These are phyloP conservation scores for Russula olivacea DNA, from an alignment of 768 basidiomycete species.

Conservation along the genomic window DNA sequence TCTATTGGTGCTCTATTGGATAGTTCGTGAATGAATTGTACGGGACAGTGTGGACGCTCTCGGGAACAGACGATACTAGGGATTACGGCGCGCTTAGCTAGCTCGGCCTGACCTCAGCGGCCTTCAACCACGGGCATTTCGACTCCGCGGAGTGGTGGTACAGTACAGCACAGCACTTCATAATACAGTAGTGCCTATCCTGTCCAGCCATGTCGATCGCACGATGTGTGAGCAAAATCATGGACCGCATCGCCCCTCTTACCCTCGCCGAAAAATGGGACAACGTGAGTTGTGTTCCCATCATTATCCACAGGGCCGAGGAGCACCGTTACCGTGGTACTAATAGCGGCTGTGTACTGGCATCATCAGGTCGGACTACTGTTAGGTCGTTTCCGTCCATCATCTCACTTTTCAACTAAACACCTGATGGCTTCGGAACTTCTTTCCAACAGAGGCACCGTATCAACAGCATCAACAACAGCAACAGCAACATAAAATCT, in stretches of 20 bases:
- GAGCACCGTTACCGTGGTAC: not conserved
- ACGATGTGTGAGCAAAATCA: constrained; percentile 54
- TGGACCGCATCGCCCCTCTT: constrained; percentile 84
- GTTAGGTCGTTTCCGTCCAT: constrained; percentile 27
- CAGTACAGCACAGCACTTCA: not conserved
- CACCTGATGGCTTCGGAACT: not conserved
- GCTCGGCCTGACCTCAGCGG: too few species aligned
- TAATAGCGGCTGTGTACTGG: not conserved
- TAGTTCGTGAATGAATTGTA: too few species aligned
- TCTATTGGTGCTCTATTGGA: too few species aligned
- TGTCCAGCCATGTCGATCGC: constrained; percentile 32
- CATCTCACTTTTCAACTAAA: not conserved
- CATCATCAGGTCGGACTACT: constrained; percentile 30
- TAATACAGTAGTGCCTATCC: not conserved
- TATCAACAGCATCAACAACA: constrained; percentile 29
- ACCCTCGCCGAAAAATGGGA: constrained; percentile 89
- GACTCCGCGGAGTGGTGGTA: too few species aligned
- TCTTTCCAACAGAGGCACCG: constrained; percentile 33
- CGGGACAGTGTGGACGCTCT: too few species aligned
- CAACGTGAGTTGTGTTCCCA: constrained; percentile 57
- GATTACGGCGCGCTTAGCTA: too few species aligned
- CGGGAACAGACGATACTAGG: too few species aligned
- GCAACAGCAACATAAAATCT: constrained; percentile 27
- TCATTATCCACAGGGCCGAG: constrained; percentile 1
- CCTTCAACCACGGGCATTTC: too few species aligned